phyloP scores from a whole-genome alignment of 352 stramenopile species.

The Phytophthora fragariaefolia region DNA sequence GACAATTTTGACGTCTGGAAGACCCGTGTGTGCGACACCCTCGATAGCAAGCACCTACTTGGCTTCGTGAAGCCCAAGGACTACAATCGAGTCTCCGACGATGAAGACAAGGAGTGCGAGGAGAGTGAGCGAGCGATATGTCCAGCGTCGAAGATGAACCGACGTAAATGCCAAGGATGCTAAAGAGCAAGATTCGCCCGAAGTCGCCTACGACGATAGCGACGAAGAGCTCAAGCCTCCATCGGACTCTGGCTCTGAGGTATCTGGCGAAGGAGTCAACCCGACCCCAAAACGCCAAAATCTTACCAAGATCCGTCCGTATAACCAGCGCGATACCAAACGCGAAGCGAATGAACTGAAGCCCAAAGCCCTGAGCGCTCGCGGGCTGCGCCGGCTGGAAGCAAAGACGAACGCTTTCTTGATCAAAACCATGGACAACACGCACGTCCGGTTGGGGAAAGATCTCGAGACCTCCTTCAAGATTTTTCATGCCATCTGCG shows the following conservation, averaged over 20 bases:
- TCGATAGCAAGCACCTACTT: conserved; percentile 12
- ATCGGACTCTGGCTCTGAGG: not conserved
- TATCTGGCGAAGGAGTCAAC: not conserved
- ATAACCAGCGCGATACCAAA: not conserved
- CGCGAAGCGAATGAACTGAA: not conserved
- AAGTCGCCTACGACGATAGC: not conserved
- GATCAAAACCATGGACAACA: conserved; percentile 12
- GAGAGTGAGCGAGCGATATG: not conserved
- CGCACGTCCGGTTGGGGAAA: not conserved
- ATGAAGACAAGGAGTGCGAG: not conserved
- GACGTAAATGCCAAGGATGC: not conserved
- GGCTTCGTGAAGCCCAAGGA: not conserved
- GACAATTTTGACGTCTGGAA: conserved; percentile 15
- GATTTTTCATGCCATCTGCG: conserved; percentile 4
- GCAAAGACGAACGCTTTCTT: conserved; percentile 1
- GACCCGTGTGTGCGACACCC: conserved; percentile 3
- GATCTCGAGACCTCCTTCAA: not conserved
- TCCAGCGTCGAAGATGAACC: not conserved
- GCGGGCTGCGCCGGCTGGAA: not conserved
- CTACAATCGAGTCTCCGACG: conserved; percentile 1
- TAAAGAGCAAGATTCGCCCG: not conserved
- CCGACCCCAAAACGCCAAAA: not conserved
- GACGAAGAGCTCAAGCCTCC: not conserved
- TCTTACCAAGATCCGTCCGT: not conserved
- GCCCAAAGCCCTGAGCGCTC: no score